Evolutionary conservation across 1,284 basidiomycete genomes (phyloP).

Genomic region (Rhodotorula sp.): DNA sequence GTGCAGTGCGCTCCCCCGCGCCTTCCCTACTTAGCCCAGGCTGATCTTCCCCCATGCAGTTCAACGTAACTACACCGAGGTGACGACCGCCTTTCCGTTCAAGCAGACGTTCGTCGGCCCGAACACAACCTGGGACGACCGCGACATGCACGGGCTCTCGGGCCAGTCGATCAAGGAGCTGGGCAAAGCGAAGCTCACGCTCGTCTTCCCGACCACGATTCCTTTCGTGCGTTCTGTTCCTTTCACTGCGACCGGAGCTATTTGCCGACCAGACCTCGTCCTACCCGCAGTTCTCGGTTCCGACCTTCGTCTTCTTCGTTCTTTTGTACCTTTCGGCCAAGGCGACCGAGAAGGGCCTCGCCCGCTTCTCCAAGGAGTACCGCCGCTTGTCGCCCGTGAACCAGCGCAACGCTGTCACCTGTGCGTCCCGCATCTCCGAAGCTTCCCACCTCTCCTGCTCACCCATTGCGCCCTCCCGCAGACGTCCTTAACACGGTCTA

Average conservation of each 20-base stretch:
- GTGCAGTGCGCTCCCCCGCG: not conserved
- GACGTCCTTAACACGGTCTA: constrained; percentile 1
- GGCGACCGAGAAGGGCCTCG: not conserved
- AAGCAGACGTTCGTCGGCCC: constrained; percentile 5
- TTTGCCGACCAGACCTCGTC: no score
- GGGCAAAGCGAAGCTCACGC: constrained; percentile 4
- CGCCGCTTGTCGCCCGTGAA: not conserved
- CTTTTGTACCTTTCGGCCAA: constrained; percentile 3
- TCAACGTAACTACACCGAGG: constrained; percentile 2
- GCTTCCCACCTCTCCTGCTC: no score
- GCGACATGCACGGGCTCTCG: constrained; percentile 5
- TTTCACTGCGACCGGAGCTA: not conserved
- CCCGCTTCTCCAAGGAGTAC: not conserved
- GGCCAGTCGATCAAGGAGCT: not conserved
- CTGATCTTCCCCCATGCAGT: not conserved
- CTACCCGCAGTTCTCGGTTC: not conserved
- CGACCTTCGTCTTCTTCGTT: not conserved
- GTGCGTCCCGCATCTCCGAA: not conserved
- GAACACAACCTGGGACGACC: constrained; percentile 13
- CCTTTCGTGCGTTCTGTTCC: not conserved
- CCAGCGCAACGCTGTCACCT: constrained; percentile 12
- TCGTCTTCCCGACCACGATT: constrained; percentile 1
- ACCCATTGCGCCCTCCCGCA: not conserved
- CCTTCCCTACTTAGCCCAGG: not conserved
- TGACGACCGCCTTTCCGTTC: constrained; percentile 6